A percentile compares a stretch with the other conserved stretches of the same genome.
Evolutionary conservation across 805 yeast genomes (phyloP).

Genomic region (Aciculoconidium aculeatum): DNA sequence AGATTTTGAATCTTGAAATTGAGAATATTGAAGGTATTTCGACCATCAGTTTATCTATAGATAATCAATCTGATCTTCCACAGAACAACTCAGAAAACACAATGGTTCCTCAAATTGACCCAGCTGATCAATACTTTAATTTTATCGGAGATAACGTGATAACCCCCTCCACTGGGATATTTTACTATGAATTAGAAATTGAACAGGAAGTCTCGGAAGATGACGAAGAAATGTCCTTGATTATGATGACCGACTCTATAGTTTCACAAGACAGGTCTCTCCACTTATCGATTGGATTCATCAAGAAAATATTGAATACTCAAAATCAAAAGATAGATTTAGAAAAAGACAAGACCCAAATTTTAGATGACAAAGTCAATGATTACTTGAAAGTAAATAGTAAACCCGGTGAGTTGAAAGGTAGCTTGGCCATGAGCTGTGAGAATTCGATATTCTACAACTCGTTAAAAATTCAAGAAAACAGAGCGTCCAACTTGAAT

Average conservation of each 20-base stretch:
- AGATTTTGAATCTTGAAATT: conserved; percentile 19
- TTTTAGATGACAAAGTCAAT: conserved; percentile 13
- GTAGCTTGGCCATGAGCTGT: conserved; percentile 37
- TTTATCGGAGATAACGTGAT: conserved; percentile 34
- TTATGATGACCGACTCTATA: conserved; percentile 28
- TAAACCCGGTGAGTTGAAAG: conserved; percentile 37
- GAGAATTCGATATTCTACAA: conserved; percentile 36
- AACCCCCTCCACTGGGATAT: conserved; percentile 28
- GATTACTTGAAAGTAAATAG: conserved; percentile 21
- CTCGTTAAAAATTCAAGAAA: conserved; percentile 28
- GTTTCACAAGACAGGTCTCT: conserved; percentile 28
- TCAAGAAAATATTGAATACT: conserved; percentile 19
- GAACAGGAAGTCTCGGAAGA: conserved; percentile 29
- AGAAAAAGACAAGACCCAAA: conserved; percentile 22
- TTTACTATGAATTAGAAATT: conserved; percentile 36
- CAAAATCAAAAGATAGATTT: conserved; percentile 19
- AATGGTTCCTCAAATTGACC: too few species aligned
- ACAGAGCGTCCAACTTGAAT: conserved; percentile 30
- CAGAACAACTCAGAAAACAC: too few species aligned
- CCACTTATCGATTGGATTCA: conserved; percentile 29
- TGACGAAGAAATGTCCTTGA: conserved; percentile 26
- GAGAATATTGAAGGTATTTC: conserved; percentile 25
- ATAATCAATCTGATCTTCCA: too few species aligned
- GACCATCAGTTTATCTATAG: too few species aligned
- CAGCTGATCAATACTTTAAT: conserved; percentile 30